phyloP scores from a whole-genome alignment of 2,329 filamentous ascomycete genomes.

The Talaromyces sp. region DNA sequence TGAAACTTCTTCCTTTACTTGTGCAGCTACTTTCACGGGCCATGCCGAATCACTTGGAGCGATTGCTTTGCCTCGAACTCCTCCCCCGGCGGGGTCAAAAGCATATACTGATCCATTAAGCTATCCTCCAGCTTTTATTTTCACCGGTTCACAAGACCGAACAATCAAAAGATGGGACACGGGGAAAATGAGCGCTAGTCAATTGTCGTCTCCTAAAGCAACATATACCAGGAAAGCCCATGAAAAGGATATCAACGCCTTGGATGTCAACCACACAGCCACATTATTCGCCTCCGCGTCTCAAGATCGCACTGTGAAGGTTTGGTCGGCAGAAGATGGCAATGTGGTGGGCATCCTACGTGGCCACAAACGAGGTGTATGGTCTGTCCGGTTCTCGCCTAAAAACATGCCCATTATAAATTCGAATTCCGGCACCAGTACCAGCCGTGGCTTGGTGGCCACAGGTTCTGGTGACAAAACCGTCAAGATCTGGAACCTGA shows the following conservation, averaged over 20 bases:
- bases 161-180: conserved; percentile 95
- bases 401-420: conserved; percentile 70
- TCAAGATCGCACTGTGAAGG: conserved; percentile 94
- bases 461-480: conserved; percentile 96
- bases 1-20: conserved; percentile 68
- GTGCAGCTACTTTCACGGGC: conserved; percentile 77
- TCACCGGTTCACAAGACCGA: conserved; percentile 92
- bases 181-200: conserved; percentile 54
- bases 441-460: conserved; percentile 72
- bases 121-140: conserved; percentile 74
- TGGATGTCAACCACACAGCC: conserved; percentile 70
- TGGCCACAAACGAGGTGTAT: conserved; percentile 91
- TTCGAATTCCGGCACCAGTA: conserved; percentile 65
- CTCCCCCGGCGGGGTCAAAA: conserved; percentile 64
- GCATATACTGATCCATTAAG: conserved; percentile 69
- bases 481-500: conserved; percentile 88
- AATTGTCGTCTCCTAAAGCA: conserved; percentile 46
- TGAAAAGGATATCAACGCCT: conserved; percentile 97
- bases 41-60: conserved; percentile 93
- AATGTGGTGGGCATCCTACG: conserved; percentile 86
- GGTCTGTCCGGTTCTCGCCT: conserved; percentile 89
- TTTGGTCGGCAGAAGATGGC: conserved; percentile 87
- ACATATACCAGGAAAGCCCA: conserved; percentile 90
- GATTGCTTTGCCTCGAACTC: conserved; percentile 70
- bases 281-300: conserved; percentile 93